Evolutionary conservation across 1,284 basidiomycete species (phyloP).

Genomic region (Leucoagaricus sp.): DNA sequence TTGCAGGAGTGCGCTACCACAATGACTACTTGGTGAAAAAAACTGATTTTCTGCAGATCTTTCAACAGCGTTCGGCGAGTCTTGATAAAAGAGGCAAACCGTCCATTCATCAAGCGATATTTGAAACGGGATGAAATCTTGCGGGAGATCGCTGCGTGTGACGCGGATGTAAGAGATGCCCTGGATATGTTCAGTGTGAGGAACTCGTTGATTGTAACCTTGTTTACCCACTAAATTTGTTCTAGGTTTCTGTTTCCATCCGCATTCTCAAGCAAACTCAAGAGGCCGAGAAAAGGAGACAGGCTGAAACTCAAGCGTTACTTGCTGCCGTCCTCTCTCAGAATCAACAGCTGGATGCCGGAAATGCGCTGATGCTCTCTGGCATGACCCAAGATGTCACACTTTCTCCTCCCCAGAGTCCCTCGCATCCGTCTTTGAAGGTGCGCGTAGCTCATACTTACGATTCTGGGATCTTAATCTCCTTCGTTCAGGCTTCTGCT

Average conservation of each 20-base stretch:
- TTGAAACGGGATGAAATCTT: slow-evolving; percentile 72
- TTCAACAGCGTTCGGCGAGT: slow-evolving; percentile 44
- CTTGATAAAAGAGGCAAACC: slow-evolving; percentile 53
- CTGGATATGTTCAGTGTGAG: slow-evolving; percentile 58
- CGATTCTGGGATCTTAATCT: not conserved
- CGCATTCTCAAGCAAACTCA: slow-evolving; percentile 60
- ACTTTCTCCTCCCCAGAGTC: slow-evolving; percentile 8
- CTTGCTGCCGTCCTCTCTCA: slow-evolving; percentile 25
- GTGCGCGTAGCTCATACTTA: not conserved
- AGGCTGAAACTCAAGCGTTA: slow-evolving; percentile 30
- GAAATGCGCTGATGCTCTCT: slow-evolving; percentile 13
- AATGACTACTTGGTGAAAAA: too few relatives aligned
- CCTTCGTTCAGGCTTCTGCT: not conserved
- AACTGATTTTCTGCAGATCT: slow-evolving; percentile 29
- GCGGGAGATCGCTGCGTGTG: slow-evolving; percentile 27
- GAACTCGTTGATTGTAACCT: slow-evolving; percentile 14
- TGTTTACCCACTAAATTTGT: not conserved
- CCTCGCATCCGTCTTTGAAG: not conserved
- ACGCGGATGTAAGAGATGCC: slow-evolving; percentile 52
- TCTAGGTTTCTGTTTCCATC: slow-evolving; percentile 54
- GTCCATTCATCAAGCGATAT: slow-evolving; percentile 80
- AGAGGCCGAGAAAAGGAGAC: slow-evolving; percentile 33
- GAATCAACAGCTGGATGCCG: slow-evolving; percentile 15
- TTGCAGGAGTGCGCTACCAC: slow-evolving; percentile 51
- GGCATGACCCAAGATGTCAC: not conserved